Percentiles rank a stretch among this genome's conserved stretches.
phyloP scores from a whole-genome alignment of 768 basidiomycete genomes.

The Rhizopogon salebrosus region DNA sequence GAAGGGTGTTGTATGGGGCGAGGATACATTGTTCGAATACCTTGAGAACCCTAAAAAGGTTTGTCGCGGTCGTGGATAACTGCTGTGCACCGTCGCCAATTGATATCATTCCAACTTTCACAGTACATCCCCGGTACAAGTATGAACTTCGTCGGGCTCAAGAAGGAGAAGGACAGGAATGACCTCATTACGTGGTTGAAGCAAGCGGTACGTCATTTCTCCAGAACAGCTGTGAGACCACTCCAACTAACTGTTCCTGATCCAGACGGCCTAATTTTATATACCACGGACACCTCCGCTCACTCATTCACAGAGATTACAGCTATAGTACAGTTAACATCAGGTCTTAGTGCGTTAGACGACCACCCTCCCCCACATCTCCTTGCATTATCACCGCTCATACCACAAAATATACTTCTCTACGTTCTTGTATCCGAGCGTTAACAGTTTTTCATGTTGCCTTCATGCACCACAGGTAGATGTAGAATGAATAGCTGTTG shows the following conservation, averaged over 20 bases:
- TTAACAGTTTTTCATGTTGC: background rate
- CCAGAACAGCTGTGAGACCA: background rate
- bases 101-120: background rate
- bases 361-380: constrained; percentile 17
- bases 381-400: constrained; percentile 26
- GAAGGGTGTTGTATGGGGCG: constrained; percentile 86
- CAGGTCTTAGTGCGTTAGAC: constrained; percentile 33
- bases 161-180: constrained; percentile 97
- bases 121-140: constrained; percentile 96
- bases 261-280: constrained; percentile 23
- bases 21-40: constrained; percentile 91
- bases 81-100: background rate
- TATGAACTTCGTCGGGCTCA: constrained; percentile 98
- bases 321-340: constrained; percentile 18
- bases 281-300: constrained; percentile 10
- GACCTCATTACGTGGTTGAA: constrained; percentile 88
- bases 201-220: constrained; percentile 49
- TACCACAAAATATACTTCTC: constrained; percentile 12
- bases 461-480: background rate
- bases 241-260: background rate
- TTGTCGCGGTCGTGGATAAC: constrained; percentile 6
- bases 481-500: background rate
- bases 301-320: constrained; percentile 14
- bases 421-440: background rate
- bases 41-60: constrained; percentile 98